Conservation (phyloP, 495 filamentous ascomycete species). For the Aspergillus homomorphus region DNA sequence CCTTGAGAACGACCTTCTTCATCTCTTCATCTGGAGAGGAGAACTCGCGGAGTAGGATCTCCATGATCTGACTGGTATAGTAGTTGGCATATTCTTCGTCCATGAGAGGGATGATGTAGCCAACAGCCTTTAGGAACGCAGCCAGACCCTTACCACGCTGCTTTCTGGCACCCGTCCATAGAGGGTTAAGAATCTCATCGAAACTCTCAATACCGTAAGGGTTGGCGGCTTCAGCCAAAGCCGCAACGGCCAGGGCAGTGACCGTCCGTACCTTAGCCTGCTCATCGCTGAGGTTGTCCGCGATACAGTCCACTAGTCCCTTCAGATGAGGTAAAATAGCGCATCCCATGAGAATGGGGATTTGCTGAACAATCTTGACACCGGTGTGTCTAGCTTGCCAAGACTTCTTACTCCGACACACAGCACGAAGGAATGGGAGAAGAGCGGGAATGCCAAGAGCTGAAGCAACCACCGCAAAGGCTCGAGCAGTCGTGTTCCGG, state of each 20-base stretch:
- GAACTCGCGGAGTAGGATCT: conserved; percentile 94
- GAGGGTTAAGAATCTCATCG: conserved; percentile 92
- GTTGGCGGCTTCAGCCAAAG: conserved; percentile 92
- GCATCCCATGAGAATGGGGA: conserved; percentile 99
- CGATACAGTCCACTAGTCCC: conserved; percentile 94
- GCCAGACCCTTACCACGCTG: conserved; percentile 95
- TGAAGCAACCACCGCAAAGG: conserved; percentile 95
- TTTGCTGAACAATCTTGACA: conserved; percentile 98
- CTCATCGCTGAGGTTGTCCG: conserved; percentile 92
- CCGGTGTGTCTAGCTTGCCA: conserved; percentile 99
- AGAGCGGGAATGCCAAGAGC: conserved; percentile 95
- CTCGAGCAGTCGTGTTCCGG: conserved; percentile 96
- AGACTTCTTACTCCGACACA: conserved; percentile 96
- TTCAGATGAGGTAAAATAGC: conserved; percentile 95
- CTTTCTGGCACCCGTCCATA: conserved; percentile 94
- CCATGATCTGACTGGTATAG: conserved; percentile 98
- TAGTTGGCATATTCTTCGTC: conserved; percentile 99
- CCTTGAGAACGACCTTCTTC: conserved; percentile 99
- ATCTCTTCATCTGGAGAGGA: conserved; percentile 98
- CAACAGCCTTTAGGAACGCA: conserved; percentile 95
- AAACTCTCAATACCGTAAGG: conserved; percentile 99
- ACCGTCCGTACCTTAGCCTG: conserved; percentile 97
- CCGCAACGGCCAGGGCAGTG: conserved; percentile 91
- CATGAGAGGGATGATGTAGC: conserved; percentile 98
- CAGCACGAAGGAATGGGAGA: conserved; percentile 90